phyloP scores from a whole-genome alignment of 345 rosid genomes.

The Populus pruinosa region DNA sequence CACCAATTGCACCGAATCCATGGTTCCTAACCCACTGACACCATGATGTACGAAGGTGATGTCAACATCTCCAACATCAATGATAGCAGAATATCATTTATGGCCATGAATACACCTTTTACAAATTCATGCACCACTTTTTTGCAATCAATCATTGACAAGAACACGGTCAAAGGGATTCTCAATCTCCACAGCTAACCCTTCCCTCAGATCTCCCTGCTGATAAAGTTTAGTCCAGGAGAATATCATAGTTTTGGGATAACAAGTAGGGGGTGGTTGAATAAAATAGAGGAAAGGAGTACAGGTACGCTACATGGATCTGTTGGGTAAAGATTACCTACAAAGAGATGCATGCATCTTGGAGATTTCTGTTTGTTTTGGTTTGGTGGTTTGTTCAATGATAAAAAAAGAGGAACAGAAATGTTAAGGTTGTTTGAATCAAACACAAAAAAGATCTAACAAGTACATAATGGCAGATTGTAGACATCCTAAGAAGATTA shows the following conservation, averaged over 20 bases:
- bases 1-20: background rate
- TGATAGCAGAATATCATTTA: background rate
- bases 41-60: background rate
- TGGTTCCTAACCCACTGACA: background rate
- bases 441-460: background rate
- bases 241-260: background rate
- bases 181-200: background rate
- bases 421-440: background rate
- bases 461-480: background rate
- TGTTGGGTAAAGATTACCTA: background rate
- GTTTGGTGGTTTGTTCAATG: background rate
- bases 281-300: background rate
- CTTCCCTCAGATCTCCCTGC: background rate
- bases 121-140: background rate
- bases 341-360: background rate
- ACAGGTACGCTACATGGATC: background rate
- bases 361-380: background rate
- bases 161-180: background rate
- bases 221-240: background rate
- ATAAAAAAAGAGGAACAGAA: background rate
- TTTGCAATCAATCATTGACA: background rate
- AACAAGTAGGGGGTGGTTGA: background rate
- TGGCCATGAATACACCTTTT: background rate
- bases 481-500: background rate
- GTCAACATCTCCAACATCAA: background rate